Percentiles rank a stretch among this genome's conserved stretches.
Evolutionary conservation across 75 land plant genomes (phyloP).

Genomic region (Picea sitchensis): DNA sequence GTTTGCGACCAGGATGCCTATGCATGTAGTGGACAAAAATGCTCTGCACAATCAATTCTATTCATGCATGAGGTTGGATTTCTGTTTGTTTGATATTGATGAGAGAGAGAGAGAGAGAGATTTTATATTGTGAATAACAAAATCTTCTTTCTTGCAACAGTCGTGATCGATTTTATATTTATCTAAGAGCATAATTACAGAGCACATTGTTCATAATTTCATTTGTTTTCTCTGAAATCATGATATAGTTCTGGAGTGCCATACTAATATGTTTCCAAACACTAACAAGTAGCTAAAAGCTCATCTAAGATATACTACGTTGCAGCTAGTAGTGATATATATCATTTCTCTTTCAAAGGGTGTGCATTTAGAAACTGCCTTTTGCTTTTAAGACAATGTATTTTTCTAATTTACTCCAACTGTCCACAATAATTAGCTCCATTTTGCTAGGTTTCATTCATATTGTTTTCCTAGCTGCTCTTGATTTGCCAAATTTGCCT

Average conservation of each 20-base stretch:
- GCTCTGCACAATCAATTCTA: slow-evolving; percentile 95
- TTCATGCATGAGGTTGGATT: slow-evolving; percentile 90
- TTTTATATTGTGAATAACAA: not conserved
- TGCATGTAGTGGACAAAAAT: slow-evolving; percentile 99
- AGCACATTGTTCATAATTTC: not conserved
- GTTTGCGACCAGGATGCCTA: slow-evolving; percentile 99
- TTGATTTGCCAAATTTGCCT: too few species aligned
- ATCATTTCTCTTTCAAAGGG: too few species aligned
- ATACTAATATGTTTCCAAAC: not conserved
- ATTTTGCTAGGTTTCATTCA: too few species aligned
- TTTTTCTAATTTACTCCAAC: too few species aligned
- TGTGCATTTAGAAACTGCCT: too few species aligned
- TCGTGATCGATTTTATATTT: not conserved
- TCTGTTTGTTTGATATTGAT: not conserved
- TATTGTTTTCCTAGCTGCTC: too few species aligned
- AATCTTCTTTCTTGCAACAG: not conserved
- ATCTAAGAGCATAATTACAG: too few species aligned
- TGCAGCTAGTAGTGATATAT: too few species aligned
- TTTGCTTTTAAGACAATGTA: too few species aligned
- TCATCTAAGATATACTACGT: too few species aligned
- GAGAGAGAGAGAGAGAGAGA: too few species aligned
- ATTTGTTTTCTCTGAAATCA: not conserved
- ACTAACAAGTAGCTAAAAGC: not conserved
- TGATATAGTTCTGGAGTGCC: not conserved
- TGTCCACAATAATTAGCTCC: too few species aligned